These are phyloP conservation scores for Lentinula sp. DNA, from an alignment of 768 basidiomycete genomes.

Conservation along the genomic window DNA sequence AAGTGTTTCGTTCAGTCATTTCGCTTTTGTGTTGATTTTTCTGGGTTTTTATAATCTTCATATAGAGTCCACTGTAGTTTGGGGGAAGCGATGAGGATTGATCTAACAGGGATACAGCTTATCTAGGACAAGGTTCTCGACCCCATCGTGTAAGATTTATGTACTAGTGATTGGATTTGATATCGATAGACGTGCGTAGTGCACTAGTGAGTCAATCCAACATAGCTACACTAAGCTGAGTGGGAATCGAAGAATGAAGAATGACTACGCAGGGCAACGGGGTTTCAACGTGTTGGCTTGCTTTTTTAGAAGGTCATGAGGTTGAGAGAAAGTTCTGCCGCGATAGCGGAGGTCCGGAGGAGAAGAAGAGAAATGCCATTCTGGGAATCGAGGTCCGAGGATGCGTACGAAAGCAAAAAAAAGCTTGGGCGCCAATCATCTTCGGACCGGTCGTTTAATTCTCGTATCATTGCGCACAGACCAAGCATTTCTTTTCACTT, in stretches of 20 bases:
- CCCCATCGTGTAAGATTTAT: background rate
- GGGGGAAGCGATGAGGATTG: background rate
- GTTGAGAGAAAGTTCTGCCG: background rate
- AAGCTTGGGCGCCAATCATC: background rate
- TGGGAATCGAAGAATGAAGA: conserved; percentile 2
- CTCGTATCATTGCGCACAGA: background rate
- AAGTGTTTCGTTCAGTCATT: background rate
- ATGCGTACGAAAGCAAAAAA: background rate
- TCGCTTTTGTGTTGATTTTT: background rate
- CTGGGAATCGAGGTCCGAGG: background rate
- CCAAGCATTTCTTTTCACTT: background rate
- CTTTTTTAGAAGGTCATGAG: background rate
- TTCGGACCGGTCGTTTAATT: background rate
- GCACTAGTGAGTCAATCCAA: background rate
- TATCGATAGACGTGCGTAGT: conserved; percentile 3
- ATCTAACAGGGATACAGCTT: background rate
- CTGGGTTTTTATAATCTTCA: background rate
- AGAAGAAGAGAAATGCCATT: background rate
- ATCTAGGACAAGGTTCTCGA: background rate
- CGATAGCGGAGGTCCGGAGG: background rate
- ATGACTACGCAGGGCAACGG: background rate
- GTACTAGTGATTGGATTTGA: background rate
- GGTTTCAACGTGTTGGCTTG: background rate
- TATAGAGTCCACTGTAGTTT: background rate
- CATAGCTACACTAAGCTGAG: background rate